Base-by-base conservation (phyloP, 129 eudicot genomes). In the Flaveria robusta region DNA sequence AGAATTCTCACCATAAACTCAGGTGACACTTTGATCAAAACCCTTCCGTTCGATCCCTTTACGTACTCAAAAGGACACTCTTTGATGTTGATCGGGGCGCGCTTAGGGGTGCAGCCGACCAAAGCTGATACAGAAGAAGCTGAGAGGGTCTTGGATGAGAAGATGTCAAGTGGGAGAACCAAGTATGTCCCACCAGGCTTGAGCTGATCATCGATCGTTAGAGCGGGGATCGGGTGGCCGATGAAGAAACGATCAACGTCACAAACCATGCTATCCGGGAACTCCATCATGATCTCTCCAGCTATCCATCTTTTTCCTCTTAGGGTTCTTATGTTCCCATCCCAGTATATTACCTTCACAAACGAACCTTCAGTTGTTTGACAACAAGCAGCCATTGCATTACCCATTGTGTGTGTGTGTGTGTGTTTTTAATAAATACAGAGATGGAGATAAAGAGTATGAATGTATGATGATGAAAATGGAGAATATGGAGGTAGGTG, bases 211-310 rank as follows among this genome's bases (percentile, higher is more conserved):
- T 83, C 87, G 47, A 88, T 81, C 50, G 75, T 60, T 50, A 91
- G 77, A 14, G 88, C 68, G 0, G 97, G 97, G 49, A 88, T 68
- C 0, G 81, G 83, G 7, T 77, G 87, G 60, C 96, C 96, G 1
- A 92, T 81, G 84, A 65, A 87, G 85, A 92, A 92, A 5, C 88
- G 78, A 14, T 88, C 92, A 0, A 90, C 90, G 62, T 83, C 81
- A 81, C 96, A 90, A 64, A 92, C 85, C 88, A 92, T 85, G 16
- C 78, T 55, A 22, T 92, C 98, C 1, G 98, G 96, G 70, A 83
- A 86, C 74, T 92, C 88, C 29, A 92, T 88, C 98, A 92, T 92
- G 83, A 92, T 88, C 80, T 92, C 98, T 47, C 94, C 96, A 29
- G 96, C 98, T 70, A 65, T 46, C 10, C 62, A 55, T 22, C 11